These are phyloP conservation scores for Hymenoscyphus fructigenus DNA, from an alignment of 2,329 filamentous ascomycete genomes.

Conservation along the genomic window DNA sequence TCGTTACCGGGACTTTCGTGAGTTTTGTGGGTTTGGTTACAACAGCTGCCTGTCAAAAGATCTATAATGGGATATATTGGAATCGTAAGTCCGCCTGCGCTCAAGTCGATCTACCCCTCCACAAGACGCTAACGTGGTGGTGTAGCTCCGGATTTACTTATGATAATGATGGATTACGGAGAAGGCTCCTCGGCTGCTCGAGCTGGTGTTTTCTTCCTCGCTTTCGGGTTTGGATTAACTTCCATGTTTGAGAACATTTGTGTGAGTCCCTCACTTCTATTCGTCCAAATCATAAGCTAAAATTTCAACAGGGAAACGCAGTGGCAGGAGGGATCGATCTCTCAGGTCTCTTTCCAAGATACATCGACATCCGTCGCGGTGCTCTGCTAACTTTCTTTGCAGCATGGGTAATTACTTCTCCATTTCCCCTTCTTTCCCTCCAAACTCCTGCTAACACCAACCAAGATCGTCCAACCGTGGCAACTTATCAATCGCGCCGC, in stretches of 20 bases:
- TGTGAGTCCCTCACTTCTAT: background rate
- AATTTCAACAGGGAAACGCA: background rate
- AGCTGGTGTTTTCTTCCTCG: background rate
- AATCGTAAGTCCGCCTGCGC: background rate
- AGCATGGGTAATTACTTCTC: background rate
- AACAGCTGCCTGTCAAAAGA: background rate
- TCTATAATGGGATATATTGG: background rate
- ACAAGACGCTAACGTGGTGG: background rate
- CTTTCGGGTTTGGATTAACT: background rate
- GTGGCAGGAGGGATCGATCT: background rate
- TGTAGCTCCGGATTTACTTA: background rate
- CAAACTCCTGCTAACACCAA: background rate
- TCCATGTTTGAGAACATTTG: constrained; percentile 1
- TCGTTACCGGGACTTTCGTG: background rate
- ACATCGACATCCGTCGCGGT: background rate
- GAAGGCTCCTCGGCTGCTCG: background rate
- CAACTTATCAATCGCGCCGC: background rate
- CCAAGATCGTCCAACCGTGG: background rate
- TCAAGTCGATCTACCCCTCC: background rate
- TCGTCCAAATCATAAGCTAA: background rate
- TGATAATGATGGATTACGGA: background rate
- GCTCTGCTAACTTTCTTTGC: background rate
- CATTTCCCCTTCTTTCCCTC: background rate
- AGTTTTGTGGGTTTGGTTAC: background rate
- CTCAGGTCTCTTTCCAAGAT: background rate